Conservation (phyloP, 257 asterid genomes). For the Nicotiana benthamiana region DNA sequence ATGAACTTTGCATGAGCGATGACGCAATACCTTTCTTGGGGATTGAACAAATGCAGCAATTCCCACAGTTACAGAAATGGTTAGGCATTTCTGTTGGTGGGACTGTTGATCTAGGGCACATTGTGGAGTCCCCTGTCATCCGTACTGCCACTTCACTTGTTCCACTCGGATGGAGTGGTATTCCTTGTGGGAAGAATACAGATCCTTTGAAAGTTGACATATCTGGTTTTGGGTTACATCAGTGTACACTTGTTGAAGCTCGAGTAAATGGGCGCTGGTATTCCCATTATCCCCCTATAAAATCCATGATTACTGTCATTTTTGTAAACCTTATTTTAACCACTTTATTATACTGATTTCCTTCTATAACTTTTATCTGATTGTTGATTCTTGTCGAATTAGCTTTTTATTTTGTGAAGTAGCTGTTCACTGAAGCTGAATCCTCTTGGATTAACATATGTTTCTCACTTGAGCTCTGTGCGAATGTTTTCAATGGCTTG, state of each 20-base stretch:
- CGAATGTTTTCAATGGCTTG: neutral
- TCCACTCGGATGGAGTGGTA: constrained; percentile 93
- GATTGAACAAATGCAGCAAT: constrained; percentile 80
- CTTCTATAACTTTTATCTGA: neutral
- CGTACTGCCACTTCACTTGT: constrained; percentile 92
- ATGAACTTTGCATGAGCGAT: constrained; percentile 58
- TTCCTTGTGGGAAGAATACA: constrained; percentile 56
- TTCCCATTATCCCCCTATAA: too few relatives aligned
- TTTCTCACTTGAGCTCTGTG: neutral
- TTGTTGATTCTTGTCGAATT: neutral
- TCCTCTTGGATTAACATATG: neutral
- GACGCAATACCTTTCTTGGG: constrained; percentile 56
- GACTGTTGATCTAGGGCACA: constrained; percentile 86
- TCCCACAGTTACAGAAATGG: constrained; percentile 87
- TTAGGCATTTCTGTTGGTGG: constrained; percentile 83
- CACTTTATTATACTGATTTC: neutral
- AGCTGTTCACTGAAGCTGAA: neutral
- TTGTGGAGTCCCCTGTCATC: constrained; percentile 82
- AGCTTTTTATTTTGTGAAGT: neutral
- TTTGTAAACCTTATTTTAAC: neutral
- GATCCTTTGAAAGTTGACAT: constrained; percentile 80
- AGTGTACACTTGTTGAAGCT: constrained; percentile 73
- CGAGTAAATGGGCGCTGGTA: constrained; percentile 97
- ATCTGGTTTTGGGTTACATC: constrained; percentile 86
- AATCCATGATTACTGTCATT: too few relatives aligned